Evolutionary conservation across 2,329 filamentous ascomycete species (phyloP), one percentile per base, ranked within the genome.

Genomic region (Coniosporium tulheliwenetii): DNA sequence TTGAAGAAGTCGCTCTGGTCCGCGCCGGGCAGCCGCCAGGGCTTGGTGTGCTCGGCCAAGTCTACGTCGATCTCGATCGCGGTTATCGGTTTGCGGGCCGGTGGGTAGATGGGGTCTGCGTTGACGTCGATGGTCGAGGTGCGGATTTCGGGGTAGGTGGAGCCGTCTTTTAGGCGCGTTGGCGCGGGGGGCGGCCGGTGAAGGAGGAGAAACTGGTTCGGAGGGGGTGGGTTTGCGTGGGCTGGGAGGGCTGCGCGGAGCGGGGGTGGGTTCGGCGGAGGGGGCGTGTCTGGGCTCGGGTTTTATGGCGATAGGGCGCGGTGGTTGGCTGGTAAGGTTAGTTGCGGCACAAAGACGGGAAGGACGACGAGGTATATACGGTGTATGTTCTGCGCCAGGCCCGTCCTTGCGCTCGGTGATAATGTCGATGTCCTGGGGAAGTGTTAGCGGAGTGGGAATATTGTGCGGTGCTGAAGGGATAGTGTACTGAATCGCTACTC

Each of bases 1-100:
- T 96, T 96, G 74, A 96, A 96, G 64, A 93, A 96, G 59, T 98
- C 91, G 44, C 83, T 91, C 41, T 94, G 77, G 54, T 98, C 91
- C 9, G 89, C 87, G 37, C 91, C 91, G 0, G 91, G 91, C 48
- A 87, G 80, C 36, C 91, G 79, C 91, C 91, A 98, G 13, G 89
- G 87, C 60, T 95, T 96, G 47, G 87, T 83, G 46, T 73, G 66
- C 52, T 86, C 85, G 41, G 69, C 66, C 14, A 70, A 56, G 46
- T 70, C 65, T 37, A 66, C 65, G 46, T 71, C 69, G 46, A 73
- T 65, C 47, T 71, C 67, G 40, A 71, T 51, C 37, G 64, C 61
- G 1, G 50, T 62, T 38, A 91, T 82, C 51, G 91, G 87, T 49
- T 93, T 91, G 15, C 78, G 79, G 2, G 72, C 70, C 2, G 65